Base-by-base conservation (phyloP, 495 filamentous ascomycete genomes). In the Xylaria longipes region DNA sequence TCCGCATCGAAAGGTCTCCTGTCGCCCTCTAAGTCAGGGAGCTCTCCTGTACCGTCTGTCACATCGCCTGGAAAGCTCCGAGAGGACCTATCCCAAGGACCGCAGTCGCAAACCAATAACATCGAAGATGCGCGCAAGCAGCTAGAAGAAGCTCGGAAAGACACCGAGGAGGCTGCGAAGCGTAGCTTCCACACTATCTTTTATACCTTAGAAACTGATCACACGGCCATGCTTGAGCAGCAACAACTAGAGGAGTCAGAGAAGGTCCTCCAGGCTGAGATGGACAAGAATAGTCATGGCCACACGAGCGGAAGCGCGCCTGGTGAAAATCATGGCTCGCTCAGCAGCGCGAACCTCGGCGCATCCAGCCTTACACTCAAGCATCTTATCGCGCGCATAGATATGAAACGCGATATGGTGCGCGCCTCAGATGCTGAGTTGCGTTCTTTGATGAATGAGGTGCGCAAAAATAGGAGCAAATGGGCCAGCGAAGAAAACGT, bases 401-500 rank as follows among this genome's bases (percentile, higher is more conserved):
- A 99, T 83, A 88, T 91, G 75, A 93, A 97, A 82, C 90, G 96
- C 66, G 90, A 93, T 52, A 88, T 91, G 82, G 95, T 99, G 25
- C 86, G 88, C 71, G 94, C 97, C 14, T 97, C 94, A 4, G 97
- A 99, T 80, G 91, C 93, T 12, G 95, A 99, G 75, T 87, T 99
- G 52, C 89, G 97, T 65, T 92, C 88, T 60, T 83, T 99, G 70
- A 95, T 99, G 88, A 97, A 94, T 75, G 97, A 99, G 77, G 96
- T 98, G 12, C 89, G 96, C 66, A 98, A 98, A 77, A 97, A 97
- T 76, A 86, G 96, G 73, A 97, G 95, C 80, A 99, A 99, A 81
- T 99, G 96, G 96, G 96, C 96, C 25, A 98, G 90, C 80, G 96
- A 98, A 80, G 96, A 99, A 67, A 95, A 95, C 73, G 90, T 99